Evolutionary conservation across 352 stramenopile species (phyloP).

Genomic region (Pythium pyrilobum): DNA sequence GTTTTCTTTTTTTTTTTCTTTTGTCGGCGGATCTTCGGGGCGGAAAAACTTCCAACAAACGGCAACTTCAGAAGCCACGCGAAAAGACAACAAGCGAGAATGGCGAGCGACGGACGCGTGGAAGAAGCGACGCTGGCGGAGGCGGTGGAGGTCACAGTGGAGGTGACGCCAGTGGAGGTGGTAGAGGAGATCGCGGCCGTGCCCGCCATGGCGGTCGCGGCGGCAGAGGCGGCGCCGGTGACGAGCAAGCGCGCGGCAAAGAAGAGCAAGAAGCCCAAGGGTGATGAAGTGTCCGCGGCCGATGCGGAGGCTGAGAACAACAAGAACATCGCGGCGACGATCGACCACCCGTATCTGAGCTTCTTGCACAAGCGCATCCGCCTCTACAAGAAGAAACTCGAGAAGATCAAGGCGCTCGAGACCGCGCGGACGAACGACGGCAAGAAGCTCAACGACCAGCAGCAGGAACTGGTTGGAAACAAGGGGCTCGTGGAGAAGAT

Average conservation of each 20-base stretch:
- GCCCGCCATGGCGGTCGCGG: background rate
- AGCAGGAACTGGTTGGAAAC: conserved; percentile 61
- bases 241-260: conserved; percentile 26
- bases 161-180: background rate
- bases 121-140: conserved; percentile 3
- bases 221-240: conserved; percentile 3
- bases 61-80: conserved; percentile 18
- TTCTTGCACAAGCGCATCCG: conserved; percentile 81
- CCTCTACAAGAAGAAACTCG: conserved; percentile 80
- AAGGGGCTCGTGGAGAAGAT: conserved; percentile 74
- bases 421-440: conserved; percentile 31
- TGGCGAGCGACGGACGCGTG: conserved; percentile 6
- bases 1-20: too few species aligned
- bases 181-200: conserved; percentile 7
- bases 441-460: conserved; percentile 74
- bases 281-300: background rate
- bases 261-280: conserved; percentile 24
- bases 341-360: conserved; percentile 76
- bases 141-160: conserved; percentile 10
- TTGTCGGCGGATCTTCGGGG: conserved; percentile 7
- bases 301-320: conserved; percentile 27
- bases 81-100: conserved; percentile 1
- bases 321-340: conserved; percentile 30
- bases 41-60: too few species aligned
- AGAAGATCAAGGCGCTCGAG: conserved; percentile 77